A percentile compares a stretch with the other conserved stretches of the same genome.
Evolutionary conservation across 1,284 basidiomycete genomes (phyloP).

Genomic region (Sanguinoderma infundibulare): DNA sequence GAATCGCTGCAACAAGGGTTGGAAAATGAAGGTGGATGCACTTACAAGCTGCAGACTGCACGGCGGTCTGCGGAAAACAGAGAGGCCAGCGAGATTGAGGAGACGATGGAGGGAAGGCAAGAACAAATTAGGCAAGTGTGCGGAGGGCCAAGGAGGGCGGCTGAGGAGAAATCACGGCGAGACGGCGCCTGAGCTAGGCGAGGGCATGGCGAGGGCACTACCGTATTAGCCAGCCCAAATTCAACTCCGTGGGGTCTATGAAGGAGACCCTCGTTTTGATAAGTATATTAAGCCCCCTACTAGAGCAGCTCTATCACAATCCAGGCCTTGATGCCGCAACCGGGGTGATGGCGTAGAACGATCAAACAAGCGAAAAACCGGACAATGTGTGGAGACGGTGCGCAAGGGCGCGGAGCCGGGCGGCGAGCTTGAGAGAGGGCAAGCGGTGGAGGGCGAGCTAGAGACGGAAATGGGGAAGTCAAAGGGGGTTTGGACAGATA

Average conservation of each 20-base stretch:
- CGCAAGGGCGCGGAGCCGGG: background rate
- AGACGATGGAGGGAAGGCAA: background rate
- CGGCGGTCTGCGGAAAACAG: background rate
- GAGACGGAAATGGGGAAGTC: background rate
- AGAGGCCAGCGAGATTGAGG: no score
- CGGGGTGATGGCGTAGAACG: background rate
- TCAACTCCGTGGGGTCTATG: background rate
- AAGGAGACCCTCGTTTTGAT: background rate
- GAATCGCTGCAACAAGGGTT: no score
- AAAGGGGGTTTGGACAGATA: background rate
- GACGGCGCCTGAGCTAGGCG: background rate
- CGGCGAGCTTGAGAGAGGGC: background rate
- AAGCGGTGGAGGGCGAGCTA: background rate
- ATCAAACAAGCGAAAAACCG: background rate
- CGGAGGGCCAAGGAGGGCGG: no score
- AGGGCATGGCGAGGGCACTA: background rate
- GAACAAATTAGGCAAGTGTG: no score
- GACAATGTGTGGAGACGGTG: background rate
- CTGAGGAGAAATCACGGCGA: background rate
- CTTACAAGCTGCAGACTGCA: no score
- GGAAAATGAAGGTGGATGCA: no score
- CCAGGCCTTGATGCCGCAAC: background rate
- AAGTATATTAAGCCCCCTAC: no score
- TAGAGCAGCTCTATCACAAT: no score
- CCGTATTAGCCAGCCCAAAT: no score